Evolutionary conservation across 2,329 filamentous ascomycete species (phyloP).

Genomic region (Hypomyces perniciosus): DNA sequence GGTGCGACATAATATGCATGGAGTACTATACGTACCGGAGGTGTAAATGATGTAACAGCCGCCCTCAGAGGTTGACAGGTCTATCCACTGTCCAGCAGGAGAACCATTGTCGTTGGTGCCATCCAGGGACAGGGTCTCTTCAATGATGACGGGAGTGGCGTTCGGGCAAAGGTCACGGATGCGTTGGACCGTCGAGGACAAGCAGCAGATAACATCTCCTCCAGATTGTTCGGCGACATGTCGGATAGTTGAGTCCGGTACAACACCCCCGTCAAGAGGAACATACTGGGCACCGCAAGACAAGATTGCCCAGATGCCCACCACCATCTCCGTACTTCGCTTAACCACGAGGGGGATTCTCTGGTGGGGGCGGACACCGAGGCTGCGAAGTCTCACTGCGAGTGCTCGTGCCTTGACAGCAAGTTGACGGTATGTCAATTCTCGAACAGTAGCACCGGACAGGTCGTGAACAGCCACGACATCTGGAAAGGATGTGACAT

Average conservation of each 20-base stretch:
- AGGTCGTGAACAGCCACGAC: constrained; percentile 34
- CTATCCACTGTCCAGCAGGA: constrained; percentile 18
- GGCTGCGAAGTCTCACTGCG: constrained; percentile 31
- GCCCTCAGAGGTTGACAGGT: constrained; percentile 29
- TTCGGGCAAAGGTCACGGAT: constrained; percentile 22
- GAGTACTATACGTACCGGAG: constrained; percentile 33
- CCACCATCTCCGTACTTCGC: constrained; percentile 50
- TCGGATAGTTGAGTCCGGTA: constrained; percentile 41
- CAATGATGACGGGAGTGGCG: constrained; percentile 24
- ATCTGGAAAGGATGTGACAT: constrained; percentile 31
- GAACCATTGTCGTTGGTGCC: not conserved
- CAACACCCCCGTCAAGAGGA: constrained; percentile 51
- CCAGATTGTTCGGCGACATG: constrained; percentile 44
- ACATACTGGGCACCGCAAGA: constrained; percentile 55
- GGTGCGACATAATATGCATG: no score
- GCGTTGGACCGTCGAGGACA: constrained; percentile 33
- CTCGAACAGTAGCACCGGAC: constrained; percentile 21
- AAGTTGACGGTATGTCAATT: constrained; percentile 41
- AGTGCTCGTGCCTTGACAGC: constrained; percentile 37
- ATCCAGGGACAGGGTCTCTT: constrained; percentile 15
- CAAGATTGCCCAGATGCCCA: constrained; percentile 50
- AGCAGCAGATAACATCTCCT: constrained; percentile 41
- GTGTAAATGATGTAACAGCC: constrained; percentile 50
- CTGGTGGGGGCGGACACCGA: constrained; percentile 38
- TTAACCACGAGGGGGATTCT: constrained; percentile 50